A percentile compares a stretch with the other conserved stretches of the same genome.
These are phyloP conservation scores for Flaveria trinervia DNA, from an alignment of 129 eudicot species.

Conservation along the genomic window DNA sequence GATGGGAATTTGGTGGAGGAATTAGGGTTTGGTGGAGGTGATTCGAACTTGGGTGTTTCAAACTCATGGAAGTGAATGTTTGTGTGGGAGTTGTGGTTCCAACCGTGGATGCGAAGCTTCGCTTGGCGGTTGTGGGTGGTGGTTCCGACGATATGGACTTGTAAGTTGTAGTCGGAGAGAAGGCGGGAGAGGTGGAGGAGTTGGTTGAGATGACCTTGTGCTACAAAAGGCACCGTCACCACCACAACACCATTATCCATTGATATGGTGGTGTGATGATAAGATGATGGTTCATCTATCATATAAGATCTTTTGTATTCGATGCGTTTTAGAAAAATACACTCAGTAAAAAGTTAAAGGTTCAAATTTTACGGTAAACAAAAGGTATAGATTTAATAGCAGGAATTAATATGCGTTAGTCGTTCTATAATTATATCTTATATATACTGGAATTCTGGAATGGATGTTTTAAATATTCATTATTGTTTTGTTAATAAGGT, in stretches of 20 bases:
- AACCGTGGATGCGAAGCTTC: conserved; percentile 42
- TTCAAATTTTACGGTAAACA: no score
- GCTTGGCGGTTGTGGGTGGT: conserved; percentile 63
- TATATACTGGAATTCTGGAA: no score
- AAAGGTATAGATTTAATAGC: no score
- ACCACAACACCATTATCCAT: conserved; percentile 14
- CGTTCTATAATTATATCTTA: no score
- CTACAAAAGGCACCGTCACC: conserved; percentile 33
- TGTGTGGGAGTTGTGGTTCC: conserved; percentile 13
- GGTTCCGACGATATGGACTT: conserved; percentile 51
- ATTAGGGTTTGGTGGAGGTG: conserved; percentile 49
- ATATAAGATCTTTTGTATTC: no score
- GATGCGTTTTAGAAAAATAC: no score
- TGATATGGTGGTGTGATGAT: background rate
- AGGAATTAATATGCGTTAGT: no score
- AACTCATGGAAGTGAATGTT: conserved; percentile 51
- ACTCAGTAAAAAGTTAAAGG: no score
- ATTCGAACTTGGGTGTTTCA: conserved; percentile 33
- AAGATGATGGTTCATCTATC: background rate
- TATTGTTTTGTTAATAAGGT: no score
- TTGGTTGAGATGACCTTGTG: conserved; percentile 50
- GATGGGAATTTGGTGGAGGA: conserved; percentile 41
- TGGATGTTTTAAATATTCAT: no score
- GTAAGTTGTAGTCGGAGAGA: conserved; percentile 56
- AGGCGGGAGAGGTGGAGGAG: conserved; percentile 53